Conservation (phyloP, 1,139 yeast genomes). For the Nakaseomyces nivariensis region DNA sequence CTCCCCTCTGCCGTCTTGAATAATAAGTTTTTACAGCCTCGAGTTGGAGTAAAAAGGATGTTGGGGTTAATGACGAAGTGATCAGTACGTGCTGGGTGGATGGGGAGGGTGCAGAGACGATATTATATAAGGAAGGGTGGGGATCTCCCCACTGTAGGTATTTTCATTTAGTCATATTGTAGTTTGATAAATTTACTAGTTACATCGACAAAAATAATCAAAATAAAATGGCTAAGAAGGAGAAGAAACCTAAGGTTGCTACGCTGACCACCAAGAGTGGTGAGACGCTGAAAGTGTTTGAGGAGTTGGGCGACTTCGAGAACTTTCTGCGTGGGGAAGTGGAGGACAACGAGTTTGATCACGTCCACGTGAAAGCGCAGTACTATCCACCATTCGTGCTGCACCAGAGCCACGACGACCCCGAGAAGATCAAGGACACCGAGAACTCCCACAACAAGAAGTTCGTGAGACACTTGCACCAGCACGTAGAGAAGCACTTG, state of each 20-base stretch:
- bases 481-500: slow-evolving; percentile 63
- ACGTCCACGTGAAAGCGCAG: slow-evolving; percentile 53
- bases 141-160: too few relatives aligned
- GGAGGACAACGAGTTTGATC: slow-evolving; percentile 68
- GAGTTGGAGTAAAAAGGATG: too few relatives aligned
- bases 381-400: slow-evolving; percentile 68
- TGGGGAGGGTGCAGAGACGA: too few relatives aligned
- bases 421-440: slow-evolving; percentile 64
- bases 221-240: slow-evolving; percentile 18
- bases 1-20: too few relatives aligned
- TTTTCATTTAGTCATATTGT: too few relatives aligned
- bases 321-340: slow-evolving; percentile 59
- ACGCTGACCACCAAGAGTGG: slow-evolving; percentile 24
- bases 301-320: slow-evolving; percentile 53
- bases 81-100: too few relatives aligned
- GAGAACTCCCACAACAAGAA: slow-evolving; percentile 62
- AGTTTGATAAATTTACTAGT: too few relatives aligned
- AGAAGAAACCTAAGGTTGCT: slow-evolving; percentile 23
- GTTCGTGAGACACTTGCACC: slow-evolving; percentile 65
- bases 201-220: too few relatives aligned
- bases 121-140: too few relatives aligned
- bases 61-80: too few relatives aligned
- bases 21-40: too few relatives aligned
- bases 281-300: slow-evolving; percentile 37
- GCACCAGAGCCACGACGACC: slow-evolving; percentile 56